Base-by-base conservation (phyloP, 805 yeast species). In the Sugiyamaella boreocaroliniensis region DNA sequence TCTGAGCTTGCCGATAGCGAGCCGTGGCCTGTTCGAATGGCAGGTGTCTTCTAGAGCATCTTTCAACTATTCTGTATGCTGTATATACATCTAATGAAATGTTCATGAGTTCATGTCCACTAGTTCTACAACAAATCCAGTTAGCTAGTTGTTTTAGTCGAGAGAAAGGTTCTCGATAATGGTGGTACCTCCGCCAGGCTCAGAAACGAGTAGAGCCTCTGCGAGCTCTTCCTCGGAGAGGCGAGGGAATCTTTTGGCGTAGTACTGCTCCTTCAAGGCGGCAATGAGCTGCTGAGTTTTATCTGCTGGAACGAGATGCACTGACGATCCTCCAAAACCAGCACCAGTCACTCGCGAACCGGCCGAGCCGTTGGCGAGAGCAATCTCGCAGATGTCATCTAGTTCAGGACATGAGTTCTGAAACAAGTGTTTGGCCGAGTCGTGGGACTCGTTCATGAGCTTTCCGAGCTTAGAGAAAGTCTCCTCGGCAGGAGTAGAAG, bases 271-370 rank as follows among this genome's bases (percentile, higher is more conserved):
- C 20, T 63, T 69, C 49, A 83, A 69, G 0, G 83, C 81, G 1
- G 56, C 52, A 9, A 67, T 65, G 29, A 81, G 70, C 2, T 50
- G 50, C 0, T 62, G 64, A 10, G 76, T 68, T 54, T 71, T 74
- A 54, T 73, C 72, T 4, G 70, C 68, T 2, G 76, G 68, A 10
- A 83, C 78, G 52, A 84, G 67, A 62, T 83, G 86, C n/a, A 84
- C 85, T 0, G 85, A 74, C 29, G 83, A 79, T 5, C 89, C 89
- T 34, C 89, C 89, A 76, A 82, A 84, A 3, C 90, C 90, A 16
- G 90, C 89, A 26, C 89, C 90, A 9, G 89, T 83, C n/a, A 82
- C 75, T 51, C 90, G 73, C 1, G 86, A 79, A 15, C 89, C 89
- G 54, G 67, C 72, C 0, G 86, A 72, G 2, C 89, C 89, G 55